Evolutionary conservation across 192 early-diverging fungal genomes (phyloP).

Genomic region (Coemansia sp.): DNA sequence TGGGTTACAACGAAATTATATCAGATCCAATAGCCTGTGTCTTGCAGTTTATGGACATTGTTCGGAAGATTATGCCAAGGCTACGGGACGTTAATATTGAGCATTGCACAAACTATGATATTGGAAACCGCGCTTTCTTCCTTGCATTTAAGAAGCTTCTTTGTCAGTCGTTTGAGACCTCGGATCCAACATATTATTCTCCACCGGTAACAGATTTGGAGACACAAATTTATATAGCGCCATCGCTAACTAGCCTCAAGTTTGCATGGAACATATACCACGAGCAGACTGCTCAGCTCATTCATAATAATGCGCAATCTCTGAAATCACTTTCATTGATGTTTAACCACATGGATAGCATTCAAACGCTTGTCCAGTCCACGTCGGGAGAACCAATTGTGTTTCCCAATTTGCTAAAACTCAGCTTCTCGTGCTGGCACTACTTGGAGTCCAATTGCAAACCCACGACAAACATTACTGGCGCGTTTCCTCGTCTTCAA

Average conservation of each 20-base stretch:
- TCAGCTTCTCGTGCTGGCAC: conserved; percentile 9
- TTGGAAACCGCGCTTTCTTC: neutral
- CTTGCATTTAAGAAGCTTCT: conserved; percentile 1
- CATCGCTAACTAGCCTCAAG: neutral
- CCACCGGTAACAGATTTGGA: too few relatives aligned
- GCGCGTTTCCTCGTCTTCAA: conserved; percentile 15
- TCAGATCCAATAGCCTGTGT: neutral
- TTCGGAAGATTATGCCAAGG: neutral
- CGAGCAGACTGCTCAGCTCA: conserved; percentile 5
- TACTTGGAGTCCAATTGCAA: neutral
- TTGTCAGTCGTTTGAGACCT: neutral
- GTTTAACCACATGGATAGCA: conserved; percentile 8
- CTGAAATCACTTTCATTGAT: conserved; percentile 4
- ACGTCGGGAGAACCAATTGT: neutral
- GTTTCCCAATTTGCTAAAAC: conserved; percentile 1
- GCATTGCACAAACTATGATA: conserved; percentile 1
- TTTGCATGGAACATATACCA: conserved; percentile 17
- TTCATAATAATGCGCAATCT: conserved; percentile 3
- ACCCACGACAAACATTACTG: neutral
- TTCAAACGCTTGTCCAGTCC: neutral
- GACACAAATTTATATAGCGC: neutral
- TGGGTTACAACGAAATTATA: neutral
- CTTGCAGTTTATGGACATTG: neutral
- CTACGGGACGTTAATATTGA: conserved; percentile 5
- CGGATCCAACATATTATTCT: neutral